Evolutionary conservation across 129 eudicot genomes (phyloP), one percentile per base, ranked within the genome.

Genomic region (Arctium minus): DNA sequence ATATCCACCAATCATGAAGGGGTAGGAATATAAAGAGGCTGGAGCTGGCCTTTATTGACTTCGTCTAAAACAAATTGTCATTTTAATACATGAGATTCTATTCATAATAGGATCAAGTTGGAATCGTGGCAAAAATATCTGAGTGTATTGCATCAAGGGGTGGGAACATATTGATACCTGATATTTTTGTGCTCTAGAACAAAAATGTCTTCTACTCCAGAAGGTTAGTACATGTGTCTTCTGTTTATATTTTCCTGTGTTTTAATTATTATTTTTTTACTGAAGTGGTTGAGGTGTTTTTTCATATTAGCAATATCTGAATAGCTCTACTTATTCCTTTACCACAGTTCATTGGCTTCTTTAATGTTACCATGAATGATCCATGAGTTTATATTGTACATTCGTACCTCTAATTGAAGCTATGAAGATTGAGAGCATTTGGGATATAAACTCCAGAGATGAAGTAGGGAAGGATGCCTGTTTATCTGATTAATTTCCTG

Each of bases 61-160:
- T 48, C 11, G 68, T 15, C 33, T 42, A 13, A 40, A 65, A 11
- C 17, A 48, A 48, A 48, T 48, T 48, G 60, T 10, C 60, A 48
- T 48, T 48, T 48, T 12, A 48, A 48, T 48, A 48, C 11, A 48
- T 48, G 60, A 48, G 60, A 48, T 48, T 70, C 56, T 83, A 36
- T 76, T 67, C 2, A 39, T 56, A 5, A 73, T 79, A 92, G 98
- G 98, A 94, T 87, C 90, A 79, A 70, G 92, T 95, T 81, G 98
- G 98, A 72, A 95, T 95, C 60, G 97, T 95, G 83, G 97, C 98
- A 31, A 95, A 91, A 76, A 75, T 95, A 83, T 95, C 98, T 11
- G 97, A 95, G 8, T 91, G 93, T 85, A 95, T 95, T 30, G 98
- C 98, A 76, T 95, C 97, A 71, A 89, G 93, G 76, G 98, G 94